Evolutionary conservation across 2,329 filamentous ascomycete genomes (phyloP).

Genomic region (Pseudogymnoascus destructans): DNA sequence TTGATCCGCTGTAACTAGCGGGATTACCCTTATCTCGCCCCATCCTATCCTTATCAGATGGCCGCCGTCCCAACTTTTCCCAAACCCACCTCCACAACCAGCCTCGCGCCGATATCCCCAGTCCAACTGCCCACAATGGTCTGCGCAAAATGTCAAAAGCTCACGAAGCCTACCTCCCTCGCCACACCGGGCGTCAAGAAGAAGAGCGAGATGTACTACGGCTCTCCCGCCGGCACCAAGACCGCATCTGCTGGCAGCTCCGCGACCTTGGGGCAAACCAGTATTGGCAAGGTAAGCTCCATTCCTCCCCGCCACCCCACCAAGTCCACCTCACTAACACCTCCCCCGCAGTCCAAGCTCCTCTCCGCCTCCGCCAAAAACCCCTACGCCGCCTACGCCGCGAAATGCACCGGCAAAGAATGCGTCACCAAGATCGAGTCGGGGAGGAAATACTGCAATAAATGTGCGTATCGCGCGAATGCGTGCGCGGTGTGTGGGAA

Average conservation of each 20-base stretch:
- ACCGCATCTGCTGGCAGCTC: conserved; percentile 31
- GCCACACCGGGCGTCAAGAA: conserved; percentile 53
- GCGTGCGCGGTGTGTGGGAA: conserved; percentile 54
- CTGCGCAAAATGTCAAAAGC: conserved; percentile 50
- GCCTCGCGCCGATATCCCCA: not conserved
- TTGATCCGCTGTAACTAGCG: not conserved
- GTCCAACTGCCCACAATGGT: conserved; percentile 36
- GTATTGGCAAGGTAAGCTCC: conserved; percentile 42
- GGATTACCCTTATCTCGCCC: not conserved
- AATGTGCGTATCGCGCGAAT: conserved; percentile 49
- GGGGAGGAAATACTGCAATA: conserved; percentile 46
- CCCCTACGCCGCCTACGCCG: conserved; percentile 50
- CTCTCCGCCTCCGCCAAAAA: conserved; percentile 52
- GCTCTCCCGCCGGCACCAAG: conserved; percentile 33
- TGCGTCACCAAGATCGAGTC: conserved; percentile 53
- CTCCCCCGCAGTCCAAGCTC: conserved; percentile 42
- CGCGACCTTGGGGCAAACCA: conserved; percentile 42
- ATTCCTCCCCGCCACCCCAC: not conserved
- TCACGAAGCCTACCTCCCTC: conserved; percentile 44
- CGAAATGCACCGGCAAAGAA: conserved; percentile 41
- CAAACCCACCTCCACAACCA: not conserved
- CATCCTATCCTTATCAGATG: not conserved
- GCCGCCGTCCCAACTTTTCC: not conserved
- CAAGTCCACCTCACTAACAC: not conserved
- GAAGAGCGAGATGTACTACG: conserved; percentile 54